Base-by-base conservation (phyloP, 2,329 filamentous ascomycete genomes). In the Exophiala alcalophila region DNA sequence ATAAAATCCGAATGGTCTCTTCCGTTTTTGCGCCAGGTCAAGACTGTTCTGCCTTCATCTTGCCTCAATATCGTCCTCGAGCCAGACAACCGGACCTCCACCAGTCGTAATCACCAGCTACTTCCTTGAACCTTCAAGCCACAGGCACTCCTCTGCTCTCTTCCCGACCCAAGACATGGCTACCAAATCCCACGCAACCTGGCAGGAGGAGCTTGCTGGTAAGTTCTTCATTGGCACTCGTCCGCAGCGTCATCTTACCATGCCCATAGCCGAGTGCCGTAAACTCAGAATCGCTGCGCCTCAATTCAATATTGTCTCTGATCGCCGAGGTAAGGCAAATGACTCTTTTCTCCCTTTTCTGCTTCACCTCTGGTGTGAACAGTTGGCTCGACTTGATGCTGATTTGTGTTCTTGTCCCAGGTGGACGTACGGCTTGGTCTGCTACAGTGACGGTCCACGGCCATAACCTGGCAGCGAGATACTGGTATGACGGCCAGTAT, bases 401-500 rank as follows among this genome's bases (percentile, higher is more conserved):
- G 27, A 14, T 28, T 9, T 28, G 5, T 56, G 57, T 47, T 57
- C 58, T 45, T 54, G 52, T 48, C 53, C 41, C 57, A 92, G 89
- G 88, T 56, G 88, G 88, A 54, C 85, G 89, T 57, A 95, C 89
- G 45, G 89, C 89, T 44, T 95, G 89, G 89, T 91, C 87, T 44
- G 85, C 83, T 70, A 77, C 76, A 46, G 87, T 94, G 45, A 80
- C 73, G n/a, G 77, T 94, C 44, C 72, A 78, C 56, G 82, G 81
- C 40, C 68, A 74, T 36, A 74, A 69, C 32, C 75, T 86, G 57
- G 62, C 74, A n/a, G 88, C 88, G 32, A 79, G 87, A 50, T 94
- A 81, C 67, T 95, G 87, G 87, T 95, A 94, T 67, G 89, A 94
- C 64, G 88, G 88, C 49, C 81, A 87, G 62, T 88, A 87, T 61